Evolutionary conservation across 2,329 filamentous ascomycete genomes (phyloP), one percentile per base, ranked within the genome.

Genomic region (Moelleriella libera): DNA sequence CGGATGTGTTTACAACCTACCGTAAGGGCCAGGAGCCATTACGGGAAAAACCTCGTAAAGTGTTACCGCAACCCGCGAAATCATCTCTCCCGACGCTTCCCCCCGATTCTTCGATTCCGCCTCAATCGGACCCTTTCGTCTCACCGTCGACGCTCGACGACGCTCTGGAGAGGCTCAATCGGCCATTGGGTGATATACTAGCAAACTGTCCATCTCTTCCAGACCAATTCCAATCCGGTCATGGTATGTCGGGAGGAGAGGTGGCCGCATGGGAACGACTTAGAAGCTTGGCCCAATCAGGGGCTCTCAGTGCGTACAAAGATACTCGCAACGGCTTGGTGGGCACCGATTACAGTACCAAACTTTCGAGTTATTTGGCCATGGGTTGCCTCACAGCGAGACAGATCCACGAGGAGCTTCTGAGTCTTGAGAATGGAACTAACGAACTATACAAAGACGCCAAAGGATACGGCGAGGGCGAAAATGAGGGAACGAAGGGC

Each of bases 1-100:
- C 83, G 2, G 82, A 88, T 55, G 71, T 89, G 2, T 90, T 88
- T 58, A 88, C 85, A 0, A 74, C 74, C 0, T 90, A 83, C 55
- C 75, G 83, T 6, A 88, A 88, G 61, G 75, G 72, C 2, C 74
- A 86, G 47, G 85, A 88, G 53, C 84, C 84, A 0, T 67, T 89
- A 2, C 74, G 82, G 41, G 68, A 78, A 40, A 75, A 75, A 10
- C 84, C 85, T 4, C 74, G 84, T 41, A 59, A 68, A 1, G 59
- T 70, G 1, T 59, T 85, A 1, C 70, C 80, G 0, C 66, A 63
- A 2, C 82, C 82, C 0, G 56, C 61, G 2, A 65, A 68, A 28
- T 59, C 60, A 1, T 62, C 65, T 2, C 63, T 92, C 5, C 83
- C 81, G 1, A 67, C 75, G 0, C 63, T 81, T 2, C 78, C 82